Base-by-base conservation (phyloP, 2,329 filamentous ascomycete genomes). In the Zymoseptoria crescenta region DNA sequence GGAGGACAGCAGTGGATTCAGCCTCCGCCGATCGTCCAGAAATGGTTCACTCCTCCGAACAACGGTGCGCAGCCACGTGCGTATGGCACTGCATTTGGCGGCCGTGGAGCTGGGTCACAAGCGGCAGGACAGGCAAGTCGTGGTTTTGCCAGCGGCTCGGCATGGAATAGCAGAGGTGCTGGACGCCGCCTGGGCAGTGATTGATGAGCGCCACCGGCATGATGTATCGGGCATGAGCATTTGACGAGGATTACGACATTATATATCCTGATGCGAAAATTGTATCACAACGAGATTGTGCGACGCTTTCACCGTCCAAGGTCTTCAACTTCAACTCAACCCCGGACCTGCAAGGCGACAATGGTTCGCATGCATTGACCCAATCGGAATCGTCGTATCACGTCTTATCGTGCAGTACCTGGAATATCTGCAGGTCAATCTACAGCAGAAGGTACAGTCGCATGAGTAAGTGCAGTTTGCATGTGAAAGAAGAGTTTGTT, bases 1-100 rank as follows among this genome's bases (percentile, higher is more conserved):
- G 89, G 89, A 58, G 94, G 94, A 0, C 80, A 79, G 55, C 96
- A 92, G 70, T 80, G 87, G 54, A 79, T 96, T 41, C 79, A 81
- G 13, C 94, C 91, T 0, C 94, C 94, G 2, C 72, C 74, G 5
- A 85, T 91, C 65, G 75, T 97, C 59, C 85, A 83, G 60, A 81
- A 81, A 57, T 81, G 88, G 65, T 87, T 93, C 59, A 59, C 80
- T 75, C 56, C 71, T 67, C 27, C 77, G 76, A 21, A 76, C 76
- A 55, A 72, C 75, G 20, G 70, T 54, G 52, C 69, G 65, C 72
- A 76, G 52, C 73, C 80, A 53, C 83, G 83, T 57, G 72, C 75
- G 0, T 88, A 84, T 67, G 89, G 89, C 3, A 87, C 85, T 0
- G 83, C 84, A 3, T 76, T 83, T 20, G 56, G 55, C 28, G 58